Evolutionary conservation across 2,329 filamentous ascomycete species (phyloP), one percentile per base, ranked within the genome.

Genomic region (Fusarium sp.): DNA sequence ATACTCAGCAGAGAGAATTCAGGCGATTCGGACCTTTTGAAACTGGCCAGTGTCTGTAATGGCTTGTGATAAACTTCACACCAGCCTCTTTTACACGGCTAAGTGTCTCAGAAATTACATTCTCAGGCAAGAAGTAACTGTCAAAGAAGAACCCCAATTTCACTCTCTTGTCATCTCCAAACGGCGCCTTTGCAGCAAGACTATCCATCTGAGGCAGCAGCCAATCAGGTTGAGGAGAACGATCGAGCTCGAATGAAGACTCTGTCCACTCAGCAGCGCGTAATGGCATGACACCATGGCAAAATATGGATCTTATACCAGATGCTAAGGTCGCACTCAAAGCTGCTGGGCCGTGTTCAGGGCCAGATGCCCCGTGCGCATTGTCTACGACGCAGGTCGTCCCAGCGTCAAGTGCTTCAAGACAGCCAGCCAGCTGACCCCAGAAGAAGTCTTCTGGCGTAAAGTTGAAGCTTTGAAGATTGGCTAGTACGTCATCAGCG

Each of bases 401-500:
- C 28, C 65, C 65, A 4, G 65, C 26, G 26, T 68, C 65, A 0
- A 68, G 47, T 0, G 54, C 54, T 62, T 68, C 65, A 6, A 68
- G 41, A 6, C 54, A 68, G 0, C 63, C 65, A 20, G 63, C 63
- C 15, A 68, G 4, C 12, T 68, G 65, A 0, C 65, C 63, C 63
- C 65, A 68, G 12, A 68, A 68, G n/a, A 68, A 13, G 8, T 68
- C 65, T 0, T 33, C 6, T 0, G 63, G 22, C 0, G 15, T 28
- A 6, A 68, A 68, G 18, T 68, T 61, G 14, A 54, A 52, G 22
- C 63, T 68, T 68, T 68, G 65, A 0, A 68, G 47, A 20, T 68
- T 68, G 7, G 63, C 63, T 68, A 3, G 0, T 6, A 14, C 14
- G 3, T 1, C 17, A 31, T 66, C 7, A 66, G 38, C 2, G 5